A percentile compares a stretch with the other conserved stretches of the same genome.
Evolutionary conservation across 148 eudicot species (phyloP).

Genomic region (Rhododendron griersonianum): DNA sequence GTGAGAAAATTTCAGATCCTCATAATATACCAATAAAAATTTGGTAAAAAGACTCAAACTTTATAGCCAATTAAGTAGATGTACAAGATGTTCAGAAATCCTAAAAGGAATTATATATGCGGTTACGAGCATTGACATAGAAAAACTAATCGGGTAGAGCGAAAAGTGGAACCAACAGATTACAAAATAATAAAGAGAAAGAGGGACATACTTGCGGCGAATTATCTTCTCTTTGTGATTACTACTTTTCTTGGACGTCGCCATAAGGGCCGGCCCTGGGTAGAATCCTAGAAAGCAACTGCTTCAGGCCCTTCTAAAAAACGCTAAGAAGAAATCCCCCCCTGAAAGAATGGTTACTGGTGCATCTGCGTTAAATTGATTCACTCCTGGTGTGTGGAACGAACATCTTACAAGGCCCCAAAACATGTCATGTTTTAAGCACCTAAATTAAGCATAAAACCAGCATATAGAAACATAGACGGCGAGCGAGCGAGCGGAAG

Average conservation of each 20-base stretch:
- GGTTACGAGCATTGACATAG: background rate
- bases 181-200: background rate
- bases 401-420: background rate
- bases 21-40: background rate
- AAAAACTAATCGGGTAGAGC: background rate
- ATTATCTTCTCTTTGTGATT: constrained; percentile 35
- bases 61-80: background rate
- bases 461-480: background rate
- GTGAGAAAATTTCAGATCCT: background rate
- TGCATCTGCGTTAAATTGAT: background rate
- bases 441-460: background rate
- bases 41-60: background rate
- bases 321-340: background rate
- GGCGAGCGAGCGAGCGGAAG: background rate
- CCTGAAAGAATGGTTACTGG: background rate
- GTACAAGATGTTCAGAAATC: background rate
- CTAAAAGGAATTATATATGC: background rate
- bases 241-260: constrained; percentile 29
- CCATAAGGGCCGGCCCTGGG: constrained; percentile 5
- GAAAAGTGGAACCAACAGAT: background rate
- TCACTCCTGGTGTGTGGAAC: background rate
- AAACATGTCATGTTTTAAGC: background rate
- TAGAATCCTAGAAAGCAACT: background rate
- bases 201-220: constrained; percentile 37
- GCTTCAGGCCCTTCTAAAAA: background rate